These are phyloP conservation scores for Pholiota adiposa DNA, from an alignment of 1,284 basidiomycete species.

Conservation along the genomic window DNA sequence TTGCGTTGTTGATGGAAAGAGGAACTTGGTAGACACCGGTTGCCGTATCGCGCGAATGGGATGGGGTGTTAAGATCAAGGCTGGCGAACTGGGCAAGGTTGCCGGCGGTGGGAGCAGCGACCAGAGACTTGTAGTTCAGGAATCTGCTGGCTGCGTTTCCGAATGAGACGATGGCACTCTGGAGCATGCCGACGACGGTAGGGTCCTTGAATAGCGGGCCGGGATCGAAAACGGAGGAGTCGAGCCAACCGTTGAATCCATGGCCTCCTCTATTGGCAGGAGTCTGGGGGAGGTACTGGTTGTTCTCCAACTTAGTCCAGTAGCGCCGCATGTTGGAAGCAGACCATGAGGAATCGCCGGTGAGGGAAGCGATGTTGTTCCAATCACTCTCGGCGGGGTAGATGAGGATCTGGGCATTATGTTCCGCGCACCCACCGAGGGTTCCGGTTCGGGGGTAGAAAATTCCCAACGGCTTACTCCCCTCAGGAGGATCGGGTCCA, in stretches of 20 bases:
- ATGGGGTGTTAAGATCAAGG: slow-evolving; percentile 10
- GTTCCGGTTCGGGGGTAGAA: slow-evolving; percentile 12
- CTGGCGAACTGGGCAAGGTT: neutral
- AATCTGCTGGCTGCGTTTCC: neutral
- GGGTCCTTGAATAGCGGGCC: slow-evolving; percentile 6
- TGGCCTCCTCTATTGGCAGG: slow-evolving; percentile 3
- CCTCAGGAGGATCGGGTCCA: slow-evolving; percentile 12
- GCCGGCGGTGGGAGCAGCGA: neutral
- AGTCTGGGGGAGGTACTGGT: slow-evolving; percentile 7
- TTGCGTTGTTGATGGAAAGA: slow-evolving; percentile 10
- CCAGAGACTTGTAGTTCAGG: neutral
- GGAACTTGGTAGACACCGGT: slow-evolving; percentile 12
- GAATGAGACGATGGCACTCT: slow-evolving; percentile 3
- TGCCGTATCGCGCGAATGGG: slow-evolving; percentile 9
- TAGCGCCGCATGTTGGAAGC: slow-evolving; percentile 14
- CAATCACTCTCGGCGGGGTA: slow-evolving; percentile 15
- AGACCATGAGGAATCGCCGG: slow-evolving; percentile 10
- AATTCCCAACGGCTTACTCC: slow-evolving; percentile 12
- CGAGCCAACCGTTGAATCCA: slow-evolving; percentile 14
- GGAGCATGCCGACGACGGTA: slow-evolving; percentile 7
- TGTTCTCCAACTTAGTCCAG: slow-evolving; percentile 14
- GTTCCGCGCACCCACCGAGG: slow-evolving; percentile 15
- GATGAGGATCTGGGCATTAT: slow-evolving; percentile 14
- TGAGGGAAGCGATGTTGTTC: slow-evolving; percentile 9
- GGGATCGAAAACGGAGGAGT: slow-evolving; percentile 10